Evolutionary conservation across 2,329 filamentous ascomycete species (phyloP), one percentile per base, ranked within the genome.

Genomic region (Emergomyces africanus): DNA sequence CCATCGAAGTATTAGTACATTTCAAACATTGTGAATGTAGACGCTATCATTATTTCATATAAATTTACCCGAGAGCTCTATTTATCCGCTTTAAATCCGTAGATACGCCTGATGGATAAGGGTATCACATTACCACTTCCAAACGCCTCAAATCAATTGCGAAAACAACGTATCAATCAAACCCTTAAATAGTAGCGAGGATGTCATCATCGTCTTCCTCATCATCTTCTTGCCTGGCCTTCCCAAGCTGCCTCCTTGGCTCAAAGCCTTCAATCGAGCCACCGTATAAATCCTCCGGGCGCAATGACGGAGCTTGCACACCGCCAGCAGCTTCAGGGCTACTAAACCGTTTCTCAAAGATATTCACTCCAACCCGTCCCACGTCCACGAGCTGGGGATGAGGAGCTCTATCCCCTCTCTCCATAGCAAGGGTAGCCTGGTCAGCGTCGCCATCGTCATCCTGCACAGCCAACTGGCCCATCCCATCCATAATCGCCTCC

Each of bases 201-300:
- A 75, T 20, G 68, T 75, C 66, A 80, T 84, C 69, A 83, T 83
- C 54, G 72, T 74, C 25, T 83, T 78, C 0, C 70, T 75, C 41
- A 83, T 72, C 54, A 78, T 72, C 53, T 78, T 69, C 61, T 71
- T 73, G 57, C 70, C 72, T 59, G 25, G 68, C 64, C 42, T 74
- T 49, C 9, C 55, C 54, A 20, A 56, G 18, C 25, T 54, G 57
- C 4, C 66, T 64, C 18, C 69, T 67, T 9, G 74, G 74, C 30
- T 71, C 61, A 62, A 75, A 74, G 9, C 74, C 74, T 64, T 76
- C 74, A 59, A 76, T 74, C 20, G 74, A 72, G 41, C 74, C 74
- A 35, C 73, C 74, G 15, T 60, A 65, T 28, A 66, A 61, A 62
- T 73, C 68, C 54, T 69, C 69, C 1, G 71, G 66, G 20, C 67